Evolutionary conservation across 805 yeast species (phyloP), one percentile per base, ranked within the genome.

Genomic region (Kockiozyma suomiensis): DNA sequence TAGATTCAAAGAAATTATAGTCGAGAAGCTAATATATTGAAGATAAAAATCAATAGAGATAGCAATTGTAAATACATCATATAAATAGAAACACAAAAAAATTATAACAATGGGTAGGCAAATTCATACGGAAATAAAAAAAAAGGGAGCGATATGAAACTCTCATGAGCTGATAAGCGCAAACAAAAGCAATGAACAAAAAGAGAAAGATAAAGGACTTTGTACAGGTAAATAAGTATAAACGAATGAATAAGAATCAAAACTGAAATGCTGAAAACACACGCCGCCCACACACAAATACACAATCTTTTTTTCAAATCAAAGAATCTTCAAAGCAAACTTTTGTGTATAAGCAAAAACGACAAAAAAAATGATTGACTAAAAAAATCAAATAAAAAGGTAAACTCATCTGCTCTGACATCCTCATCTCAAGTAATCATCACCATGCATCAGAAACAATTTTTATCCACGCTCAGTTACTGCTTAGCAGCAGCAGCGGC

Each of bases 281-380:
- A 46, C 26, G 47, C 38, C 42, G 30, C 19, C 33, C 26, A 41
- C 6, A 30, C 33, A 10, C 33, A 30, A 30, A 30, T 30, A 30
- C n/a, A n/a, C 33, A 30, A 30, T 30, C 15, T 30, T 21, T 30
- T 25, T n/a, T 25, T 41, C n/a, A 23, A 30, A 50, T 37, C 25
- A 49, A 19, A 23, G 35, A 49, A 49, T 35, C 33, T 25, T 28
- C 42, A 50, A 23, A 30, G 37, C 55, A 30, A 30, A 52, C 47
- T 38, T 51, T 41, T 51, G 48, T 35, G 56, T 46, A 26, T 43
- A 37, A 23, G 26, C 10, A 19, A 15, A n/a, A 45, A 45, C 35
- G 15, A 43, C 28, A 43, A 17, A 19, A 41, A n/a, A 40, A 50
- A 50, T n/a, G 19, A 41, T n/a, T 7, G 47, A 25, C n/a, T n/a